These are phyloP conservation scores for Albatrellus ellisii DNA, from an alignment of 768 basidiomycete genomes.

Conservation along the genomic window DNA sequence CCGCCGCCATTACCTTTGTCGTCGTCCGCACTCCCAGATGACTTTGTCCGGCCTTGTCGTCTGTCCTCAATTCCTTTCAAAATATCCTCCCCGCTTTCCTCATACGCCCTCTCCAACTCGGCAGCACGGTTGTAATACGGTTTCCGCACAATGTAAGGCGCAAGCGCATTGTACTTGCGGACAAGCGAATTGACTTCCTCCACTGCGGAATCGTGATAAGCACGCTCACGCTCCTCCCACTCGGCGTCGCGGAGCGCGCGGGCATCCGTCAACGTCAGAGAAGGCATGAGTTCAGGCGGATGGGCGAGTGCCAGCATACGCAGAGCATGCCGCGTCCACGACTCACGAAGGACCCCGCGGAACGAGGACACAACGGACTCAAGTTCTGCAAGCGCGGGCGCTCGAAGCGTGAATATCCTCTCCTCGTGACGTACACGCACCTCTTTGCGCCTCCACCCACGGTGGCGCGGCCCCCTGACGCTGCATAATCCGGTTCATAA, in stretches of 20 bases:
- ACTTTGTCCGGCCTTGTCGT: conserved; percentile 1
- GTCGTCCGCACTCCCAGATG: background rate
- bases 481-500: conserved; percentile 80
- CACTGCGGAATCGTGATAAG: conserved; percentile 58
- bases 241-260: conserved; percentile 41
- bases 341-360: conserved; percentile 46
- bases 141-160: conserved; percentile 66
- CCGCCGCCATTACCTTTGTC: background rate
- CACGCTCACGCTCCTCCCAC: conserved; percentile 56
- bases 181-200: conserved; percentile 64
- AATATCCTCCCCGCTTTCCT: conserved; percentile 40
- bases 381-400: conserved; percentile 30
- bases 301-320: conserved; percentile 38
- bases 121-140: conserved; percentile 39
- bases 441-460: conserved; percentile 75
- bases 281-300: conserved; percentile 27
- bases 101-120: conserved; percentile 46
- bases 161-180: conserved; percentile 67
- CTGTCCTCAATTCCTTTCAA: conserved; percentile 25
- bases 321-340: conserved; percentile 67
- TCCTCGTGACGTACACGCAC: conserved; percentile 23
- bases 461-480: conserved; percentile 73
- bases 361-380: conserved; percentile 50
- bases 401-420: background rate
- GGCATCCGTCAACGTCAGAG: conserved; percentile 23